Evolutionary conservation across 306 rosid species (phyloP), one percentile per base, ranked within the genome.

Genomic region (Carpinus viminea): DNA sequence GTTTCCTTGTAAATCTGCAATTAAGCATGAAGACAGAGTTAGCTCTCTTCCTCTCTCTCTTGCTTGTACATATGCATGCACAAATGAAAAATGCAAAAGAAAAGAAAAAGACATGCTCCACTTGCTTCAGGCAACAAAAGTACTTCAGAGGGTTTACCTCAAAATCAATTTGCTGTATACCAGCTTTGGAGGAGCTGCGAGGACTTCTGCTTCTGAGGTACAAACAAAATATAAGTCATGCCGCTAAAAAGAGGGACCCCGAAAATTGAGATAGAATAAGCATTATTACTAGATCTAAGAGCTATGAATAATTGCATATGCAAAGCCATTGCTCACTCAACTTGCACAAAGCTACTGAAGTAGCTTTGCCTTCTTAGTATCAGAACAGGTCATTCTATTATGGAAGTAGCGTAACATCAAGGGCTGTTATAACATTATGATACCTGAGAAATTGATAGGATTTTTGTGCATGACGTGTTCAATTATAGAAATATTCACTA

Each of bases 151-250:
- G 70, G 77, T 76, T 70, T 88, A 91, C 99, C 97, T 84, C 83
- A 95, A 88, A 79, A 93, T 89, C 55, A 91, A 89, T 82, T 89
- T 95, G 89, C 91, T 91, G 79, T 93, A 95, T 34, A 95, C 98
- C 87, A 93, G 66, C 89, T 91, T 91, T 64, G 97, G 98, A 82
- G 99, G 98, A 82, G 98, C 99, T 41, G 93, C 78, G 26, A 95
- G 98, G 80, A 91, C 89, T 87, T 90, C 97, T 47, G 90, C 96
- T 83, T 95, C 98, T 94, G 91, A 68, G 66, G 79, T 76, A 80
- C 74, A 87, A 73, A 83, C 66, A 77, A 12, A 68, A 85, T 65
- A 85, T 65, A 70, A 50, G 68, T 85, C 38, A 82, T 43, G 77
- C 28, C 75, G 50, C 47, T 60, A 21, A 79, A 78, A 75, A 68